Conservation (phyloP, 495 filamentous ascomycete species). For the Tuber indicum region DNA sequence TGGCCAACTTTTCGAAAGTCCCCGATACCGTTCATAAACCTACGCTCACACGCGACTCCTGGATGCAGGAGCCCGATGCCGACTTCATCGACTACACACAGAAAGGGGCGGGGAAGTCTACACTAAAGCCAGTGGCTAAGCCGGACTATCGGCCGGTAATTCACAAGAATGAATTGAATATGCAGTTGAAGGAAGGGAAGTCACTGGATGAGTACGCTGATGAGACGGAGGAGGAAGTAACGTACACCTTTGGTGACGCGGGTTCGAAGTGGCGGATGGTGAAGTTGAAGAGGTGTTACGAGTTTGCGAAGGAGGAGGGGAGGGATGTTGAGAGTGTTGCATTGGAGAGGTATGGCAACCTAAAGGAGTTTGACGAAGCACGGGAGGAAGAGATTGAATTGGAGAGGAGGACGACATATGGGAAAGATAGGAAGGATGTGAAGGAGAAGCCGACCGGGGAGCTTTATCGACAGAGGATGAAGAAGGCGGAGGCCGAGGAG, state of each 20-base stretch:
- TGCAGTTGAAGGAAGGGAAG: constrained; percentile 58
- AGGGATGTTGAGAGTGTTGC: constrained; percentile 71
- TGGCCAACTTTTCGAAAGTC: constrained; percentile 35
- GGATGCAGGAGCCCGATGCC: constrained; percentile 85
- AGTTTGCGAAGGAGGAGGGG: constrained; percentile 66
- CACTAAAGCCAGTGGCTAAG: constrained; percentile 50
- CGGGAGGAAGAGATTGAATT: constrained; percentile 92
- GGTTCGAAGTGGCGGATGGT: constrained; percentile 95
- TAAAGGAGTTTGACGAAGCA: constrained; percentile 85
- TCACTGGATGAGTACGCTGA: constrained; percentile 48
- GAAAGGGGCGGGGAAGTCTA: constrained; percentile 52
- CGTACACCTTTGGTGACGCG: constrained; percentile 82
- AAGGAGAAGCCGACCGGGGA: constrained; percentile 87
- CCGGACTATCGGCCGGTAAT: constrained; percentile 69
- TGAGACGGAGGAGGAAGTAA: constrained; percentile 57
- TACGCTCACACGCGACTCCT: constrained; percentile 63
- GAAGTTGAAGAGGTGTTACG: constrained; percentile 79
- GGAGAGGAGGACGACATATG: constrained; percentile 76
- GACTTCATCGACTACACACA: constrained; percentile 82
- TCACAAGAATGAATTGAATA: constrained; percentile 74
- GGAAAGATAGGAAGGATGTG: constrained; percentile 67
- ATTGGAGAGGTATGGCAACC: constrained; percentile 67
- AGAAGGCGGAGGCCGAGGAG: constrained; percentile 48
- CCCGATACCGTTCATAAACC: constrained; percentile 35
- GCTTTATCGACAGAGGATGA: constrained; percentile 64